Base-by-base conservation (phyloP, 257 asterid genomes). In the Przewalskia tangutica region DNA sequence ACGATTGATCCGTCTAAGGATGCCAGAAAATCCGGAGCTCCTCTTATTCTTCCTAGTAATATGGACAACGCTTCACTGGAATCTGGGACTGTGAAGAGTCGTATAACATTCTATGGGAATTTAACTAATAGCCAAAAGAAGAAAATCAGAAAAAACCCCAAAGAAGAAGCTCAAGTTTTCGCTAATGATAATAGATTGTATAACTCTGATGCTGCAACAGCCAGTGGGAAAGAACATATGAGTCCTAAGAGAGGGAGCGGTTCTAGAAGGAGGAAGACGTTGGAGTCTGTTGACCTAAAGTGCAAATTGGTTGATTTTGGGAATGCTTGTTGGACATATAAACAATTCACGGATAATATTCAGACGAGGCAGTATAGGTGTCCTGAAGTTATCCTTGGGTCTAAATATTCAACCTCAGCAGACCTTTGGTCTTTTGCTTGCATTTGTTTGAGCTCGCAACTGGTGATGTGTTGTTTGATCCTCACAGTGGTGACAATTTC, bases 391-490 rank as follows among this genome's bases (percentile, higher is more conserved):
- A 86, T 95, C 56, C 85, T 93, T 82, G 98, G 98, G 42, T 95
- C 98, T 2, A 93, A 92, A 83, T 95, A 95, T 87, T 90, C 98
- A 59, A 93, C 97, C 50, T 84, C 98, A 42, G 98, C 98, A 48
- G 98, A 95, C 85, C 89, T 93, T 84, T 95, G 98, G 98, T 95
- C 98, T 27, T 90, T 93, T 87, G 98, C 98, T 59, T 93, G 98
- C 90, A 95, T 93, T 85, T 93, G 97, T 88, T 95, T 95, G 98
- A 95, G 89, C 90, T 95, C 84, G 97, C 91, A 55, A 93, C 97
- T 50, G 99, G 99, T 46, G 99, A 95, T 63, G 97, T 93, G 80
- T 95, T 95, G 59, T 95, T 93, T 85, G 98, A 93, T 88, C 98
- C 98, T 81, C 97, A 95, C 80, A 92, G 92, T 70, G 97, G 95